Conservation (phyloP, 371 early-diverging fungal species). For the Rhizopus microsporus region DNA sequence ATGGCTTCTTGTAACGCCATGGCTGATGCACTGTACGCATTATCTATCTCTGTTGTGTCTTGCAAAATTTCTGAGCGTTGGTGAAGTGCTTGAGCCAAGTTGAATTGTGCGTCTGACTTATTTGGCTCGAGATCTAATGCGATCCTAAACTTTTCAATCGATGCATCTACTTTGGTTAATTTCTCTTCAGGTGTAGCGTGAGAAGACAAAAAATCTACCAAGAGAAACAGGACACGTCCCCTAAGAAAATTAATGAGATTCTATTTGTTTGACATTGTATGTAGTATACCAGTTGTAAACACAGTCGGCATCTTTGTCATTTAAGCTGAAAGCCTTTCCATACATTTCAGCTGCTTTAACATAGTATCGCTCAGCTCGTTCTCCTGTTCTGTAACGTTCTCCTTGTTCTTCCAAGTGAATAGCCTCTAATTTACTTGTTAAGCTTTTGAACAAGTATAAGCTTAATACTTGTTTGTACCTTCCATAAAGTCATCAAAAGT, state of each 20-base stretch:
- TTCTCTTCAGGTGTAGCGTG: conserved; percentile 52
- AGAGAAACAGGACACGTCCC: conserved; percentile 67
- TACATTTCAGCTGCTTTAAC: conserved; percentile 69
- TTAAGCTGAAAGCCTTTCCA: conserved; percentile 57
- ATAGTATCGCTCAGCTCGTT: conserved; percentile 67
- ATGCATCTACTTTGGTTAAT: conserved; percentile 48
- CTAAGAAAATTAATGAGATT: conserved; percentile 22
- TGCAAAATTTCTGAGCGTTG: conserved; percentile 63
- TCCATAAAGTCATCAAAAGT: conserved; percentile 52
- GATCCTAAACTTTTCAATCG: conserved; percentile 57
- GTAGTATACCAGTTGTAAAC: conserved; percentile 67
- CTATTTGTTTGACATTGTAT: not conserved
- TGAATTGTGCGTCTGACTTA: conserved; percentile 70
- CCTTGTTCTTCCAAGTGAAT: conserved; percentile 70
- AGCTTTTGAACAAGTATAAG: conserved; percentile 5
- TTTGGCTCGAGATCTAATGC: conserved; percentile 51
- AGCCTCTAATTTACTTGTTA: conserved; percentile 45
- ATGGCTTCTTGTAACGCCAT: conserved; percentile 59
- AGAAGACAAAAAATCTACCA: conserved; percentile 57
- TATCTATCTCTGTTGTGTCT: conserved; percentile 57
- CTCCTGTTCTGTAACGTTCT: conserved; percentile 67
- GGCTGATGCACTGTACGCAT: conserved; percentile 51
- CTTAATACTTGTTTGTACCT: conserved; percentile 19
- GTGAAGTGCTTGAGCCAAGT: conserved; percentile 70
- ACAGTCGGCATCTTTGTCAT: conserved; percentile 59